Conservation (phyloP, 495 filamentous ascomycete genomes). For the Letharia lupina region DNA sequence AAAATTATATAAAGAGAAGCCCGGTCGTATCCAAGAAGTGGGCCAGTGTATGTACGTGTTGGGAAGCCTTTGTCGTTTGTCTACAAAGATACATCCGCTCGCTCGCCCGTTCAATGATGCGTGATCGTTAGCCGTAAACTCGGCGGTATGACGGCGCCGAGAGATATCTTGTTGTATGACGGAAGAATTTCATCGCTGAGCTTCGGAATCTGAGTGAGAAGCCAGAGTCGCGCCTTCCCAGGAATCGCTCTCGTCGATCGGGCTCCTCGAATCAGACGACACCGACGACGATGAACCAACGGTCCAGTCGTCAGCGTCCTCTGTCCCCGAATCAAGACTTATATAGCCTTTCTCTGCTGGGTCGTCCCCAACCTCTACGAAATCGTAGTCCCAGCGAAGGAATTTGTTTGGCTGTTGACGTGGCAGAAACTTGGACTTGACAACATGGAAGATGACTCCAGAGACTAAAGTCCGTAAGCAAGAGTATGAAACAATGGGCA, state of each 20-base stretch:
- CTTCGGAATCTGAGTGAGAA: slow-evolving; percentile 45
- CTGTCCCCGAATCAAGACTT: slow-evolving; percentile 45
- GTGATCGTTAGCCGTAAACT: slow-evolving; percentile 7
- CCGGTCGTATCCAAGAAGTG: slow-evolving; percentile 10
- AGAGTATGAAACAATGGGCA: slow-evolving; percentile 9
- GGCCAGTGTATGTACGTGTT: slow-evolving; percentile 8
- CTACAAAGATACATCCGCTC: background rate
- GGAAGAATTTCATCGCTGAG: slow-evolving; percentile 32
- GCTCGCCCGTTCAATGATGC: slow-evolving; percentile 1
- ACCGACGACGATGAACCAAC: slow-evolving; percentile 63
- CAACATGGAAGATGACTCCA: slow-evolving; percentile 69
- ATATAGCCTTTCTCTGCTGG: slow-evolving; percentile 48
- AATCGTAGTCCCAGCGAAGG: slow-evolving; percentile 93
- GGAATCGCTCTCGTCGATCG: slow-evolving; percentile 51
- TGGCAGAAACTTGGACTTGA: slow-evolving; percentile 71
- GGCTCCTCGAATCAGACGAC: slow-evolving; percentile 54
- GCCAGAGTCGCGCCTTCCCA: slow-evolving; percentile 58
- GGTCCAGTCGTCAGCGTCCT: slow-evolving; percentile 65
- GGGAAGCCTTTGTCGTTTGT: background rate
- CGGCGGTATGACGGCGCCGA: slow-evolving; percentile 8
- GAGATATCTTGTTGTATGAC: background rate
- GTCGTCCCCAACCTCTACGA: slow-evolving; percentile 68
- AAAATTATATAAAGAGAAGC: slow-evolving; percentile 4
- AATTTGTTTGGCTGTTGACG: slow-evolving; percentile 71
- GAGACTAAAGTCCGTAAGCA: slow-evolving; percentile 43